Evolutionary conservation across 2,329 filamentous ascomycete genomes (phyloP).

Genomic region (Boeremia lycopersici): DNA sequence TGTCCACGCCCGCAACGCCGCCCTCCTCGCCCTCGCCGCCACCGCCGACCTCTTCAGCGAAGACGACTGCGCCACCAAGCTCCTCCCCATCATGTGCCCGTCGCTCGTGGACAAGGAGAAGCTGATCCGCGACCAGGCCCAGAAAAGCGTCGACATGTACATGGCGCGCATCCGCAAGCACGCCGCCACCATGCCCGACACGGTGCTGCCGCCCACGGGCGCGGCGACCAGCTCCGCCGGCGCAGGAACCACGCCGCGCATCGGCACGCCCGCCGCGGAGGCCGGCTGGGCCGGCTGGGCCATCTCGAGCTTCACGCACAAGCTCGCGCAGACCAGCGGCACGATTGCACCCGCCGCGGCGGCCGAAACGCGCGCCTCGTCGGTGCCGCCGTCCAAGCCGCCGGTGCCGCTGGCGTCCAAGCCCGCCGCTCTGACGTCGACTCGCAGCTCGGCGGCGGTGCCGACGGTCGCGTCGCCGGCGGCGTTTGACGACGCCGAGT

Average conservation of each 20-base stretch:
- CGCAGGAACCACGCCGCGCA: slow-evolving; percentile 64
- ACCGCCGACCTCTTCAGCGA: slow-evolving; percentile 87
- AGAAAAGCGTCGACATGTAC: slow-evolving; percentile 87
- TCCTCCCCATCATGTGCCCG: slow-evolving; percentile 84
- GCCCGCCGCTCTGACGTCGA: slow-evolving; percentile 37
- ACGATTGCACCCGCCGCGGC: slow-evolving; percentile 70
- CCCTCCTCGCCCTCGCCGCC: slow-evolving; percentile 81
- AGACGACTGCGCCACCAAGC: slow-evolving; percentile 83
- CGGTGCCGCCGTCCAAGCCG: slow-evolving; percentile 59
- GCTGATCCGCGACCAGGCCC: slow-evolving; percentile 87
- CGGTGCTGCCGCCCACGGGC: slow-evolving; percentile 68
- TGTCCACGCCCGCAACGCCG: slow-evolving; percentile 88
- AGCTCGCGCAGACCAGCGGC: slow-evolving; percentile 80
- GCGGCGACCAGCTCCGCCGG: slow-evolving; percentile 50
- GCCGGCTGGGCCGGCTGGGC: slow-evolving; percentile 92
- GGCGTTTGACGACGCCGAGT: slow-evolving; percentile 58
- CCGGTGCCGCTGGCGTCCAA: slow-evolving; percentile 53
- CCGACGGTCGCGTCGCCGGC: slow-evolving; percentile 43
- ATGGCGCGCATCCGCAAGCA: slow-evolving; percentile 82
- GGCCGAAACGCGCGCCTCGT: slow-evolving; percentile 52
- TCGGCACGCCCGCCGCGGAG: slow-evolving; percentile 77
- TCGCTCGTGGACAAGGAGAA: slow-evolving; percentile 94
- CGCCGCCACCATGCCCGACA: slow-evolving; percentile 78
- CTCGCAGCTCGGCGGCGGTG: slow-evolving; percentile 35
- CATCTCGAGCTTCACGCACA: slow-evolving; percentile 98